These are phyloP conservation scores for Kwoniella shandongensis DNA, from an alignment of 768 basidiomycete species.

Conservation along the genomic window DNA sequence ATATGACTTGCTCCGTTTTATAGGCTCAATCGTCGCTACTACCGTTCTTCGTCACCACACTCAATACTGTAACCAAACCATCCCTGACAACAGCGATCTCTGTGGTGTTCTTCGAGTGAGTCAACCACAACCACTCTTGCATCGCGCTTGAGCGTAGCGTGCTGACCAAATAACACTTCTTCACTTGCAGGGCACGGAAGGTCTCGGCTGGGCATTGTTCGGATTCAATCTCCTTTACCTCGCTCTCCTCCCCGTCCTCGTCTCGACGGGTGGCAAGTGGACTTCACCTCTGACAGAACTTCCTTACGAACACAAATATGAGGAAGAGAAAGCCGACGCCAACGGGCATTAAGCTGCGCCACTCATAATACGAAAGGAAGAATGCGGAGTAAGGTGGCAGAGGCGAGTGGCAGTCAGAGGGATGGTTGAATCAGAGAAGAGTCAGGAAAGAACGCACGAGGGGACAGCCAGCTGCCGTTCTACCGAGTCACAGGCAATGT, in stretches of 20 bases:
- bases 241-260: constrained; percentile 22
- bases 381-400: too few species aligned
- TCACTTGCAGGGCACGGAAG: constrained; percentile 16
- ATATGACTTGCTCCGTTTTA: too few species aligned
- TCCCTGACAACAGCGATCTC: constrained; percentile 23
- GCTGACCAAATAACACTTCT: not conserved
- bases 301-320: constrained; percentile 23
- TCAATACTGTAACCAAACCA: constrained; percentile 24
- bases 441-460: too few species aligned
- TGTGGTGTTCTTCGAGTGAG: constrained; percentile 28
- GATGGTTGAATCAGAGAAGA: too few species aligned
- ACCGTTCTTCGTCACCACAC: constrained; percentile 17
- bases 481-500: too few species aligned
- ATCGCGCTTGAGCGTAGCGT: not conserved
- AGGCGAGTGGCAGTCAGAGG: too few species aligned
- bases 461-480: too few species aligned
- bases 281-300: constrained; percentile 23
- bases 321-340: constrained; percentile 28
- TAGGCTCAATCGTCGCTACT: constrained; percentile 18
- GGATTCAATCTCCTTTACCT: constrained; percentile 30
- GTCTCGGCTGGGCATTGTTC: constrained; percentile 29
- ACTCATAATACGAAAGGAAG: too few species aligned
- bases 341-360: constrained; percentile 27
- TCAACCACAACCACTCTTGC: not conserved
- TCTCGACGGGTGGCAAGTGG: constrained; percentile 19